Evolutionary conservation across 805 yeast genomes (phyloP).

Genomic region (Metschnikowia peoriensis): DNA sequence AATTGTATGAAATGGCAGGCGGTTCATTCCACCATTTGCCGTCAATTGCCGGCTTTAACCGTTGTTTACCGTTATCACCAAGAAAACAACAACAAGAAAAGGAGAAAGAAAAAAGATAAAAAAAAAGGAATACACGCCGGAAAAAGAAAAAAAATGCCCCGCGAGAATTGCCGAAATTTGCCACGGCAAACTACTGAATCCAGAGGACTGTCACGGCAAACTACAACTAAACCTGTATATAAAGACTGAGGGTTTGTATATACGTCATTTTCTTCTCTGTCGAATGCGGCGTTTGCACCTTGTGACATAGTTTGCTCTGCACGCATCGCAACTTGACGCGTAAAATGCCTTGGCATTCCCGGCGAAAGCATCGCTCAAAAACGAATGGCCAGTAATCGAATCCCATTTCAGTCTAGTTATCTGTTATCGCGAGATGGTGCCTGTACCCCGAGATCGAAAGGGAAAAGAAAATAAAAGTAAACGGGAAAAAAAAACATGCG

Average conservation of each 20-base stretch:
- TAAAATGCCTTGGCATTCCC: constrained; percentile 1
- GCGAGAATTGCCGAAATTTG: neutral
- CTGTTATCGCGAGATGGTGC: constrained; percentile 3
- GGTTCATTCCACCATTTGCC: neutral
- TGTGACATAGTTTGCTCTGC: neutral
- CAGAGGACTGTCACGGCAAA: neutral
- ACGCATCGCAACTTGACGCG: neutral
- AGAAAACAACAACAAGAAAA: too few species aligned
- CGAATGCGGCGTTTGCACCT: constrained; percentile 5
- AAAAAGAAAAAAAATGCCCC: neutral
- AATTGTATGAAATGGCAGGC: neutral
- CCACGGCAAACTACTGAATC: neutral
- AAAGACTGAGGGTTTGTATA: neutral
- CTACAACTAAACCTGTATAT: neutral
- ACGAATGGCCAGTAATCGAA: constrained; percentile 4
- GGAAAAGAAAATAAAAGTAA: neutral
- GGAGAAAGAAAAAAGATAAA: too few species aligned
- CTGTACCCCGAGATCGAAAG: neutral
- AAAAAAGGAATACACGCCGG: neutral
- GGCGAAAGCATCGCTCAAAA: neutral
- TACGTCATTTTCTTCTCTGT: neutral
- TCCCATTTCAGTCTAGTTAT: neutral
- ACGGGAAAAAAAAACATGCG: neutral
- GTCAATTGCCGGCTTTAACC: neutral
- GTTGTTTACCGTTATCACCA: neutral